phyloP scores from a whole-genome alignment of 768 basidiomycete species.

The Suillus hirtellus region DNA sequence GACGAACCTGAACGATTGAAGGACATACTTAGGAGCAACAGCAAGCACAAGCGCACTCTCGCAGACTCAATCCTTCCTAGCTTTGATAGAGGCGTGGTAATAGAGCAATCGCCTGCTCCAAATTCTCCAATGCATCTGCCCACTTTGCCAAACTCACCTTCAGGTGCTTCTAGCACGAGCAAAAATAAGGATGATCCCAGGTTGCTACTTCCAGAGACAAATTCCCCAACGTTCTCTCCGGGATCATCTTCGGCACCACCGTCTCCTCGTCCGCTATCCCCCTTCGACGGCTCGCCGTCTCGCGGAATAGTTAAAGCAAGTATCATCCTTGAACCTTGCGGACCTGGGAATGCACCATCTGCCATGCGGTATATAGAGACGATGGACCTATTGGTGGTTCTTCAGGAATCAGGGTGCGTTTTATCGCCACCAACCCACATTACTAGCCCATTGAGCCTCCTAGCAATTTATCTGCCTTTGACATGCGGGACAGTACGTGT shows the following conservation, averaged over 20 bases:
- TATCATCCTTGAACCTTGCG: slow-evolving; percentile 49
- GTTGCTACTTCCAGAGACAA: slow-evolving; percentile 47
- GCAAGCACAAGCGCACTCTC: slow-evolving; percentile 26
- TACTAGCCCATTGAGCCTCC: slow-evolving; percentile 11
- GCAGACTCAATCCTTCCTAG: slow-evolving; percentile 33
- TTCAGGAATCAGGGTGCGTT: slow-evolving; percentile 68
- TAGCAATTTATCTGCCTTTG: slow-evolving; percentile 57
- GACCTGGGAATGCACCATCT: slow-evolving; percentile 41
- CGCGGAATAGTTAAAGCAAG: slow-evolving; percentile 26
- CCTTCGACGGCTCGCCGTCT: slow-evolving; percentile 20
- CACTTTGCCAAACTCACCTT: slow-evolving; percentile 14
- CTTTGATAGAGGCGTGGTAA: slow-evolving; percentile 29
- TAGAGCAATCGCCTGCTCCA: slow-evolving; percentile 22
- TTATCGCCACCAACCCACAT: not conserved
- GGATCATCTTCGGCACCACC: slow-evolving; percentile 40
- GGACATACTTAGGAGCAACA: slow-evolving; percentile 64
- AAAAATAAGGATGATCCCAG: slow-evolving; percentile 36
- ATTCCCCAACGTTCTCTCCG: slow-evolving; percentile 43
- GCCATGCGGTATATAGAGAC: slow-evolving; percentile 49
- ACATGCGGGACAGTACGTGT: slow-evolving; percentile 51
- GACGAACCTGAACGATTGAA: slow-evolving; percentile 78
- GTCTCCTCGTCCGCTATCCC: slow-evolving; percentile 23
- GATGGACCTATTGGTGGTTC: slow-evolving; percentile 44
- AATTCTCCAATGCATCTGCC: slow-evolving; percentile 16
- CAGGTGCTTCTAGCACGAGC: slow-evolving; percentile 13